Evolutionary conservation across 306 rosid genomes (phyloP), one percentile per base, ranked within the genome.

Genomic region (Malus sylvestris): DNA sequence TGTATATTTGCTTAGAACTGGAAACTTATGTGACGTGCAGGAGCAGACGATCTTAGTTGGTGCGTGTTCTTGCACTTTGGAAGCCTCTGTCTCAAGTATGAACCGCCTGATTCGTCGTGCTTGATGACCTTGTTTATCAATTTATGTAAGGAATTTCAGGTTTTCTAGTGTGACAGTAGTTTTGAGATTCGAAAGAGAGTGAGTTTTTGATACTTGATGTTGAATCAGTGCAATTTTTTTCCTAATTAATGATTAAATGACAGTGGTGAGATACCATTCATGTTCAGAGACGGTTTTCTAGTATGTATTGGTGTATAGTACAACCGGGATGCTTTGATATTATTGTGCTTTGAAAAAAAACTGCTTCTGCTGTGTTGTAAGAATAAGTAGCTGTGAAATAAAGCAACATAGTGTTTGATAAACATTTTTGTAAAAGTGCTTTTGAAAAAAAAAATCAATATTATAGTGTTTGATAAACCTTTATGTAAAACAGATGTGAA

Each of bases 11-110:
- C 29, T 27, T 27, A 27, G 29, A 32, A 53, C 42, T 18, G 70
- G 32, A 53, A 57, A 4, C 65, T 70, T 72, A 58, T 45, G n/a
- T 42, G 76, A 59, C 67, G 78, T 67, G 75, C 85, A 67, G 66
- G 65, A 59, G 67, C 44, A 23, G 35, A 35, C 27, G 53, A 22
- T 57, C 52, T 2, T 8, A 35, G 19, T 46, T 4, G 77, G 29
- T 81, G 72, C 30, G 72, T 40, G 53, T 33, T 61, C 55, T 72
- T 61, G 71, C 66, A 19, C 14, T 4, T 8, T n/a, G 33, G 65
- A 60, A 60, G 65, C 18, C 65, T 22, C 3, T 60, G 33, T 59
- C 13, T 60, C 12, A 25, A 23, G 33, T 1, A 12, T 4, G 65
- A 49, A 15, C 53, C 53, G 52, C 4, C 12, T 22, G 22, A 61